phyloP scores from a whole-genome alignment of 1,139 yeast species.

The Kodamaea ohmeri region DNA sequence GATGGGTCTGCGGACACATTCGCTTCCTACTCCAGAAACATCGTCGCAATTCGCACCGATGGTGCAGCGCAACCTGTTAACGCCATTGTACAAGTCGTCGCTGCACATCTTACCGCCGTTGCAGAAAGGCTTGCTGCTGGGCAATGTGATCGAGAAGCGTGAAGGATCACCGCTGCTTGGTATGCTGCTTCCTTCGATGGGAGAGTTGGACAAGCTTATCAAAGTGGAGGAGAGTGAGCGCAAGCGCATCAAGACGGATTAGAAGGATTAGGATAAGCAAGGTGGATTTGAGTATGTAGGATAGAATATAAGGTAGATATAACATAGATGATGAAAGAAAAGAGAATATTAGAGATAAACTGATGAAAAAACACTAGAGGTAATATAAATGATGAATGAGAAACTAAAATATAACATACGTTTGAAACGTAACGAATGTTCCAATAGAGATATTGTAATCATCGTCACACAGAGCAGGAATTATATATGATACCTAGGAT shows the following conservation, averaged over 20 bases:
- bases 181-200: conserved; percentile 32
- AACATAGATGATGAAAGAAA: neutral
- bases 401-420: too few species aligned
- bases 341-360: too few species aligned
- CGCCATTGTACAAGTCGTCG: conserved; percentile 17
- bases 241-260: neutral
- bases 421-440: too few species aligned
- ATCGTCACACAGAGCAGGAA: too few species aligned
- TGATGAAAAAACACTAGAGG: too few species aligned
- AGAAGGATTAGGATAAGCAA: too few species aligned
- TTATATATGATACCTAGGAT: too few species aligned
- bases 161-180: neutral
- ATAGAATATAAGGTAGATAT: too few species aligned
- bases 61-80: conserved; percentile 18
- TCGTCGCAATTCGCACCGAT: conserved; percentile 19
- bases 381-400: too few species aligned
- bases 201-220: conserved; percentile 38
- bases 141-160: conserved; percentile 1
- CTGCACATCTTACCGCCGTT: conserved; percentile 7
- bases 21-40: conserved; percentile 24
- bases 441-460: too few species aligned
- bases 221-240: conserved; percentile 12
- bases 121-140: conserved; percentile 4
- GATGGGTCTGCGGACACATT: conserved; percentile 19
- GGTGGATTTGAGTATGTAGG: too few species aligned